These are phyloP conservation scores for Elsinoe fawcettii DNA, from an alignment of 2,329 filamentous ascomycete species.

Conservation along the genomic window DNA sequence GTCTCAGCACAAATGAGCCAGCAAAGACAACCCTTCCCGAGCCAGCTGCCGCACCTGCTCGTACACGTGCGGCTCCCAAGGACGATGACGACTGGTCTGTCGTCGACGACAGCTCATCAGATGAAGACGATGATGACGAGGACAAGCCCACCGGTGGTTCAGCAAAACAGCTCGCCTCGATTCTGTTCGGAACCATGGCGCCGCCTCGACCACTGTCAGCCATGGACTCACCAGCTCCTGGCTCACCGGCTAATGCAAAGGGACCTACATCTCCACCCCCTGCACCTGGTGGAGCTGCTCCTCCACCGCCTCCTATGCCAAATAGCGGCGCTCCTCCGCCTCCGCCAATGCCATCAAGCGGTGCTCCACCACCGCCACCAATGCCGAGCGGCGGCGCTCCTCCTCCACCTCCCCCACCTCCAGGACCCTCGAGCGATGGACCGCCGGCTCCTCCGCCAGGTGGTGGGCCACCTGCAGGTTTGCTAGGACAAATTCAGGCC, in stretches of 20 bases:
- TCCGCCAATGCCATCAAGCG: conserved; percentile 42
- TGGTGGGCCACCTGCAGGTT: conserved; percentile 41
- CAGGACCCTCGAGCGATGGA: conserved; percentile 23
- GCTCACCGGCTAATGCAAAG: conserved; percentile 38
- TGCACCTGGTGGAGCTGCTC: conserved; percentile 37
- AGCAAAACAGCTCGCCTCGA: conserved; percentile 86
- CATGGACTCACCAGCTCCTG: conserved; percentile 47
- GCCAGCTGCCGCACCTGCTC: conserved; percentile 38
- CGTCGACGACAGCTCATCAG: conserved; percentile 54
- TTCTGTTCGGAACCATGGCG: conserved; percentile 94
- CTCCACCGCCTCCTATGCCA: conserved; percentile 30
- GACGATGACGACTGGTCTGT: conserved; percentile 74
- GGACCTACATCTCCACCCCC: conserved; percentile 31
- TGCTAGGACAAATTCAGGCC: conserved; percentile 75
- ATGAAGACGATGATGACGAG: conserved; percentile 63
- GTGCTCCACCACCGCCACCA: conserved; percentile 35
- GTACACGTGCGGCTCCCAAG: conserved; percentile 48
- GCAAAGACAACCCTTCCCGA: conserved; percentile 43
- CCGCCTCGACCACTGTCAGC: conserved; percentile 83
- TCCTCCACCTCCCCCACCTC: conserved; percentile 39
- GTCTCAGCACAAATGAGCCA: conserved; percentile 60
- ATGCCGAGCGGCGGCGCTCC: conserved; percentile 36
- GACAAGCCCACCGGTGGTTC: conserved; percentile 71
- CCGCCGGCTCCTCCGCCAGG: conserved; percentile 45
- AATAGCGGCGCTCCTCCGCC: conserved; percentile 35